Conservation (phyloP, 176 grass and related monocot genomes). For the Hyparrhenia diplandra region DNA sequence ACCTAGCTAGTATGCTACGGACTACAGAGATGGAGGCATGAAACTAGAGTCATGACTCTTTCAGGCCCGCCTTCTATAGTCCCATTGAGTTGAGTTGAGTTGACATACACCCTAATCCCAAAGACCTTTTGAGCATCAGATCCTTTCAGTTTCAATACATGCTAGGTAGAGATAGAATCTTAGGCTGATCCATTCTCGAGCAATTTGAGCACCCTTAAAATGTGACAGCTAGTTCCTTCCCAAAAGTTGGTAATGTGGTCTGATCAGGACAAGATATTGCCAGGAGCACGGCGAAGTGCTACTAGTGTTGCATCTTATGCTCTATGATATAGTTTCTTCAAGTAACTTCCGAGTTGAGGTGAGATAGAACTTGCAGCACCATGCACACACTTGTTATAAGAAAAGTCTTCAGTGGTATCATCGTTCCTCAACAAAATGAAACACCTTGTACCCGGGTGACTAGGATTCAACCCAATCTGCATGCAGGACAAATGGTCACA, state of each 20-base stretch:
- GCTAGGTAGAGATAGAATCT: not conserved
- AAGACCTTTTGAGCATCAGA: not conserved
- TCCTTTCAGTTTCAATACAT: not conserved
- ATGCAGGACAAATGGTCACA: not conserved
- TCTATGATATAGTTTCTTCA: constrained; percentile 29
- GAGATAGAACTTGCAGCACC: constrained; percentile 39
- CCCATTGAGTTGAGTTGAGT: constrained; percentile 19
- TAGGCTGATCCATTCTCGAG: not conserved
- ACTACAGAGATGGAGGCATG: not conserved
- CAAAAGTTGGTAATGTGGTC: not conserved
- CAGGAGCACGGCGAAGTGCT: not conserved
- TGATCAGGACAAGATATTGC: not conserved
- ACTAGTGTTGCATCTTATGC: not conserved
- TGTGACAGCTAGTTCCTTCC: not conserved
- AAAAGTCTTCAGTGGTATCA: constrained; percentile 33
- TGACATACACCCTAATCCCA: not conserved
- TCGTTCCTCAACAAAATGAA: constrained; percentile 33
- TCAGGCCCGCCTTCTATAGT: not conserved
- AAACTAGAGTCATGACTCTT: not conserved
- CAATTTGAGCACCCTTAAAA: not conserved
- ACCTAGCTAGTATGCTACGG: not conserved
- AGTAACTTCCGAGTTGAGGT: constrained; percentile 23
- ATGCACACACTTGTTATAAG: constrained; percentile 41
- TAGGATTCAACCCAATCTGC: constrained; percentile 41
- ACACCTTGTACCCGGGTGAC: constrained; percentile 30